Conservation (phyloP, 192 early-diverging fungal genomes). For the Paraglomus brasilianum region DNA sequence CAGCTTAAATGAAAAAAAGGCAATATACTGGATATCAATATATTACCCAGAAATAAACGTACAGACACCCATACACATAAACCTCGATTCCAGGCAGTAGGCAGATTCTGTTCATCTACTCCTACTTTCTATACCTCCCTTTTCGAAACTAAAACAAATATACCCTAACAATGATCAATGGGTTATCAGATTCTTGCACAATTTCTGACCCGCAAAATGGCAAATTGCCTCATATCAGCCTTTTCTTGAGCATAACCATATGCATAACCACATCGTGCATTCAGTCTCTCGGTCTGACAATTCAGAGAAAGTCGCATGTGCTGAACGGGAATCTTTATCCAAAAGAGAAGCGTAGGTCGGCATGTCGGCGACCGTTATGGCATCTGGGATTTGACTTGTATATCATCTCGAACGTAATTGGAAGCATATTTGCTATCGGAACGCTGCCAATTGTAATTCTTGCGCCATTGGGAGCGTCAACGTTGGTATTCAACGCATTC, state of each 20-base stretch:
- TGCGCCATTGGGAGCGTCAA: constrained; percentile 72
- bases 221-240: constrained; percentile 33
- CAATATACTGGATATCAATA: too few species aligned
- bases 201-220: too few species aligned
- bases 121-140: too few species aligned
- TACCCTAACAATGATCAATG: too few species aligned
- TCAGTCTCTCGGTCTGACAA: constrained; percentile 72
- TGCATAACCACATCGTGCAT: constrained; percentile 65
- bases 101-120: too few species aligned
- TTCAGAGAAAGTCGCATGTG: constrained; percentile 74
- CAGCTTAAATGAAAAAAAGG: too few species aligned
- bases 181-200: too few species aligned
- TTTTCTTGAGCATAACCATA: constrained; percentile 55
- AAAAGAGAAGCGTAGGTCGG: constrained; percentile 46
- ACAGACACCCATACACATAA: too few species aligned
- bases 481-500: constrained; percentile 73
- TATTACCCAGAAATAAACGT: too few species aligned
- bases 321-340: constrained; percentile 54
- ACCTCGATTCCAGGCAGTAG: too few species aligned
- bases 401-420: constrained; percentile 66
- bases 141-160: too few species aligned
- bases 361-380: constrained; percentile 63
- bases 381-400: constrained; percentile 64
- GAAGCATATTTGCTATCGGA: constrained; percentile 70
- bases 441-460: constrained; percentile 76